Evolutionary conservation across 31 red algal genomes (phyloP).

Genomic region (Odonthalia washingtoniensis): DNA sequence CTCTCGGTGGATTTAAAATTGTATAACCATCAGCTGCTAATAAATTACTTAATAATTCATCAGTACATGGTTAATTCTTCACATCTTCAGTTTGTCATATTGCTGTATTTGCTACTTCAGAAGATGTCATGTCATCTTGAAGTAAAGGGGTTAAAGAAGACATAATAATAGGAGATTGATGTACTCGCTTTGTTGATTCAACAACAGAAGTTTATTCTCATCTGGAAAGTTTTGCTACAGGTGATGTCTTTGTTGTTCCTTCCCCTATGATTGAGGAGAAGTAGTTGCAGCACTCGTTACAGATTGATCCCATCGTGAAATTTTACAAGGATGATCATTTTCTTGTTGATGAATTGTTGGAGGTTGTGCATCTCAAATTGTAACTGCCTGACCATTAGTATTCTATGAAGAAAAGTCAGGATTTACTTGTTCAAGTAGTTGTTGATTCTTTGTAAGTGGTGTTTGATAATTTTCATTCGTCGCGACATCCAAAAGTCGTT

Average conservation of each 20-base stretch:
- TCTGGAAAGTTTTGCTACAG: conserved; percentile 59
- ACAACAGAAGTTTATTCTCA: conserved; percentile 90
- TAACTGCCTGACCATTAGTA: not conserved
- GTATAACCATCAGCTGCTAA: conserved; percentile 88
- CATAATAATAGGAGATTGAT: conserved; percentile 50
- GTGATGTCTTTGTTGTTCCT: not conserved
- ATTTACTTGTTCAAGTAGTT: not conserved
- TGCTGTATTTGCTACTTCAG: conserved; percentile 63
- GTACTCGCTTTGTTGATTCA: conserved; percentile 24
- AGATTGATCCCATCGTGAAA: not conserved
- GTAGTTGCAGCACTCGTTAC: not conserved
- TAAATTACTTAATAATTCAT: conserved; percentile 82
- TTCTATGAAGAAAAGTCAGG: not conserved
- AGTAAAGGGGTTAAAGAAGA: conserved; percentile 55
- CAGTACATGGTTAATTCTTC: conserved; percentile 65
- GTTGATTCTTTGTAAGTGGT: no score
- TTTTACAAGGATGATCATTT: not conserved
- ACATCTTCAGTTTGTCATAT: conserved; percentile 77
- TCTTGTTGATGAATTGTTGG: not conserved
- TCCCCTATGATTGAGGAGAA: not conserved
- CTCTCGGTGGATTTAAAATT: conserved; percentile 80
- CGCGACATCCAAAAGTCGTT: conserved; percentile 72
- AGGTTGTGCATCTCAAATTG: not conserved
- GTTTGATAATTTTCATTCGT: not conserved
- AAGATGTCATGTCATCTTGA: conserved; percentile 22